phyloP scores from a whole-genome alignment of 2,329 filamentous ascomycete species.

The Colletotrichum sidae region DNA sequence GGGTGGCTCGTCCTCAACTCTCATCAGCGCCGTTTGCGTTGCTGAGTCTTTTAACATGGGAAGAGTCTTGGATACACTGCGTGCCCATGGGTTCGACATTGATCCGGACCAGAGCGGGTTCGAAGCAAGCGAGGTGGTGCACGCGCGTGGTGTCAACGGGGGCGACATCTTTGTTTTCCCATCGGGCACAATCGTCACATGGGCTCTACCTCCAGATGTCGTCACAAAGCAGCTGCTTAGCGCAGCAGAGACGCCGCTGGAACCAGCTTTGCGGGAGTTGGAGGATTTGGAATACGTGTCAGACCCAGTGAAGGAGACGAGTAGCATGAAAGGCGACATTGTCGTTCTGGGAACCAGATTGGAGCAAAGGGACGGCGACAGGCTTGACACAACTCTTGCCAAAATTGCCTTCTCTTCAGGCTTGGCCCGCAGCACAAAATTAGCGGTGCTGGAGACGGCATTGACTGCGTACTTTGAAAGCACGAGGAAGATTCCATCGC shows the following conservation, averaged over 20 bases:
- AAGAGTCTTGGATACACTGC: conserved; percentile 66
- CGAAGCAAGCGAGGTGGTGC: conserved; percentile 71
- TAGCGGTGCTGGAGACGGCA: conserved; percentile 89
- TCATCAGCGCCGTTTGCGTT: conserved; percentile 70
- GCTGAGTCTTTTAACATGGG: conserved; percentile 75
- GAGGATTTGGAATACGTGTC: conserved; percentile 91
- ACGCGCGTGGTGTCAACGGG: conserved; percentile 69
- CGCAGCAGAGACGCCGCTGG: conserved; percentile 81
- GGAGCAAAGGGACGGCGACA: conserved; percentile 58
- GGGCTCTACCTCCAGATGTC: conserved; percentile 84
- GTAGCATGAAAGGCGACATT: conserved; percentile 85
- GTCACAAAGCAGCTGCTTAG: conserved; percentile 79
- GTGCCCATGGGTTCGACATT: conserved; percentile 69
- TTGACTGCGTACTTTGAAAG: conserved; percentile 88
- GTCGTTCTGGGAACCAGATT: conserved; percentile 86
- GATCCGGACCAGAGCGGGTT: conserved; percentile 72
- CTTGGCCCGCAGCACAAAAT: conserved; percentile 90
- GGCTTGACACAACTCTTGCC: conserved; percentile 76
- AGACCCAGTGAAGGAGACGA: conserved; percentile 78
- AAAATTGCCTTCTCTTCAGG: conserved; percentile 98
- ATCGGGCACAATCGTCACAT: conserved; percentile 92
- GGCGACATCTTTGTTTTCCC: conserved; percentile 97
- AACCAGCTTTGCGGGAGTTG: conserved; percentile 77
- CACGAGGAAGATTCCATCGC: conserved; percentile 83
- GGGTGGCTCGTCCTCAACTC: conserved; percentile 53